A percentile compares a stretch with the other conserved stretches of the same genome.
Conservation (phyloP, 495 filamentous ascomycete species). For the Tuber indicum region DNA sequence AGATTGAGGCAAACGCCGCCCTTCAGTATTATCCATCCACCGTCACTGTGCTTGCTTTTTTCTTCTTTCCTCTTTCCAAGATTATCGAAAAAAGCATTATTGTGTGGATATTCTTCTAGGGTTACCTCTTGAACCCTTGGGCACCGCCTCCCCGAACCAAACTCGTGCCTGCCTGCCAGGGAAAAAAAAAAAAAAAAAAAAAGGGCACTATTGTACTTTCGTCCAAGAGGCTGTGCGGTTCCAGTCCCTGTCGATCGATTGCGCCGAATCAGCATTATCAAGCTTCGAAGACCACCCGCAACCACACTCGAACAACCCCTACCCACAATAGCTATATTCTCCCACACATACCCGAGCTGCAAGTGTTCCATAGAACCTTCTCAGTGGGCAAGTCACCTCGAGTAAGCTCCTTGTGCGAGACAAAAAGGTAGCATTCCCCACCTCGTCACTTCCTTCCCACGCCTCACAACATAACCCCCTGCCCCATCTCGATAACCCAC, state of each 20-base stretch:
- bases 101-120: background rate
- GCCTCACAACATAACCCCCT: background rate
- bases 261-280: background rate
- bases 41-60: background rate
- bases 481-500: constrained; percentile 3
- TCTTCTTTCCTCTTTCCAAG: background rate
- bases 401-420: background rate
- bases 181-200: background rate
- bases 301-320: background rate
- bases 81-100: background rate
- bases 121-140: background rate
- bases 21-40: background rate
- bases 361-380: constrained; percentile 2
- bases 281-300: background rate
- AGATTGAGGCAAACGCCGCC: background rate
- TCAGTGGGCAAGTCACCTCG: background rate
- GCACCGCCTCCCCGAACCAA: background rate
- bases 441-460: constrained; percentile 16
- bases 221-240: background rate
- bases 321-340: background rate
- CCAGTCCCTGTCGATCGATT: background rate
- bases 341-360: background rate
- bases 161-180: background rate
- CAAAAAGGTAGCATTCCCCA: constrained; percentile 7
- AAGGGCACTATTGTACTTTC: background rate